A percentile compares a stretch with the other conserved stretches of the same genome.
These are phyloP conservation scores for Backusella westeae DNA, from an alignment of 192 early-diverging fungal genomes.

Conservation along the genomic window DNA sequence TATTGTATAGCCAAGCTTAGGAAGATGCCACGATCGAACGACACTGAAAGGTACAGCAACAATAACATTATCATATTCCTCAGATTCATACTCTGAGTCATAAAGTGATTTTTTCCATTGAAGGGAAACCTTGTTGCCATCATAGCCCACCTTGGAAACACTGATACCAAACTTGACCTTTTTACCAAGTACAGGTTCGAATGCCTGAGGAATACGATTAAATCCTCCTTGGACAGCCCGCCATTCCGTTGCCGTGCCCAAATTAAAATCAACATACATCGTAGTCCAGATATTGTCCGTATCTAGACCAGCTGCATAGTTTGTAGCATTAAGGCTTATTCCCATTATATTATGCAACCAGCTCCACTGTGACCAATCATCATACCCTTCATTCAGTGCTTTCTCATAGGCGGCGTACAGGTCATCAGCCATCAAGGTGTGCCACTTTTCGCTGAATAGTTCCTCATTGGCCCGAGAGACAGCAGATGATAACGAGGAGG, in stretches of 20 bases:
- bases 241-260: constrained; percentile 1
- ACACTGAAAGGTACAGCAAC: constrained; percentile 26
- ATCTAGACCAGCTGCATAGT: constrained; percentile 4
- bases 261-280: constrained; percentile 22
- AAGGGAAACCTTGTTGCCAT: constrained; percentile 20
- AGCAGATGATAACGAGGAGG: background rate
- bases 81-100: background rate
- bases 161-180: constrained; percentile 16
- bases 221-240: constrained; percentile 29
- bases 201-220: constrained; percentile 32
- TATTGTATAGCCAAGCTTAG: constrained; percentile 13
- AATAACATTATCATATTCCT: constrained; percentile 30
- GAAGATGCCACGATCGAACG: constrained; percentile 35
- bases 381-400: constrained; percentile 12
- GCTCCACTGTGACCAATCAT: constrained; percentile 22
- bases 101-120: constrained; percentile 17
- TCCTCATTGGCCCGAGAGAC: background rate
- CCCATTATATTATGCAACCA: constrained; percentile 23
- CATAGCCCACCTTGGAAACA: constrained; percentile 21
- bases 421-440: constrained; percentile 12
- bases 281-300: background rate
- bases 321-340: constrained; percentile 12
- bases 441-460: constrained; percentile 8
- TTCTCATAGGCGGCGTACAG: constrained; percentile 16
- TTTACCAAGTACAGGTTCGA: constrained; percentile 14